These are phyloP conservation scores for Mycena crocata DNA, from an alignment of 768 basidiomycete species.

Conservation along the genomic window DNA sequence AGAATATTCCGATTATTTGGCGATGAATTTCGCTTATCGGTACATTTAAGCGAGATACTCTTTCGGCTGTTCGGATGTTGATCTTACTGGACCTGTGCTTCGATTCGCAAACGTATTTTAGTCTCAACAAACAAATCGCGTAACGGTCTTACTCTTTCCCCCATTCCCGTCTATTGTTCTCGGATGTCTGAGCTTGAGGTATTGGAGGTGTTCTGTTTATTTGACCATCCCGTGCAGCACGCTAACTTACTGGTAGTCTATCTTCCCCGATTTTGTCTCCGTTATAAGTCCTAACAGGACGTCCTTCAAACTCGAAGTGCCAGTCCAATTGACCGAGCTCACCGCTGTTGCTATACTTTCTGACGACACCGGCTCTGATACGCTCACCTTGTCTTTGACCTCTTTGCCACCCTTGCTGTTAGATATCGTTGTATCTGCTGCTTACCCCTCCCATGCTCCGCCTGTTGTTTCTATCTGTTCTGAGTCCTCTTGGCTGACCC, in stretches of 20 bases:
- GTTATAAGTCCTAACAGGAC: conserved; percentile 48
- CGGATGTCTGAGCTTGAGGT: conserved; percentile 29
- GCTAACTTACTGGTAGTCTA: conserved; percentile 60
- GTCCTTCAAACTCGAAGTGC: conserved; percentile 68
- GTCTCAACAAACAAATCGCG: no score
- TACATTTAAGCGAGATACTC: no score
- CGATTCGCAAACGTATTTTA: no score
- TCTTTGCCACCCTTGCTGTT: conserved; percentile 75
- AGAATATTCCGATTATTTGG: no score
- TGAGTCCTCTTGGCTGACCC: conserved; percentile 70
- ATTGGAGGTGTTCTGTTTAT: conserved; percentile 14
- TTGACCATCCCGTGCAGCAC: not conserved
- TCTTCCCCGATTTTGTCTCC: conserved; percentile 77
- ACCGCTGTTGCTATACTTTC: conserved; percentile 48
- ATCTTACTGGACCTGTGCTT: no score
- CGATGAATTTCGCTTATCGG: no score
- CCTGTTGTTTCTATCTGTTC: conserved; percentile 67
- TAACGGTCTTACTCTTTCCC: not conserved
- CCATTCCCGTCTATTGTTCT: no score
- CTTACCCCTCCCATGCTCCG: conserved; percentile 65
- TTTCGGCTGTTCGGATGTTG: no score
- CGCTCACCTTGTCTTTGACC: conserved; percentile 51
- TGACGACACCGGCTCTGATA: conserved; percentile 34
- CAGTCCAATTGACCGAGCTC: conserved; percentile 66
- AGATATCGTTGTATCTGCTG: conserved; percentile 60